Evolutionary conservation across 495 filamentous ascomycete genomes (phyloP).

Genomic region (Lindgomyces ingoldianus): DNA sequence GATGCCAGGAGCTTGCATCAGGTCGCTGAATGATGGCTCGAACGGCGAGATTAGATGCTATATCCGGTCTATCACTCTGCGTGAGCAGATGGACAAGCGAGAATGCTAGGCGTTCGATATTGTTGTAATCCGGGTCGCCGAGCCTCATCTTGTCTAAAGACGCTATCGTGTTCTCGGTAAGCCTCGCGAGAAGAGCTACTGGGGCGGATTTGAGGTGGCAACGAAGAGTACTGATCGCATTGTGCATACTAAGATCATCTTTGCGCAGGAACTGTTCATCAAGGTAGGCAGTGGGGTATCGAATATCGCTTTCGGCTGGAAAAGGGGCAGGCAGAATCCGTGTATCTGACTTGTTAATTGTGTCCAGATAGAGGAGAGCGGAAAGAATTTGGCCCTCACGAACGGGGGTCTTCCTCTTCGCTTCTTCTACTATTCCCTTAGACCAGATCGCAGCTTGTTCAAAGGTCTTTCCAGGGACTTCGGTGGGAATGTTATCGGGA

Average conservation of each 20-base stretch:
- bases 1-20: slow-evolving; percentile 47
- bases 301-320: slow-evolving; percentile 15
- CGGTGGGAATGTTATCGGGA: not conserved
- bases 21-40: slow-evolving; percentile 44
- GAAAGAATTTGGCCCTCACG: slow-evolving; percentile 25
- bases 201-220: slow-evolving; percentile 17
- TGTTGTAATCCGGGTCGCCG: not conserved
- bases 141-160: not conserved
- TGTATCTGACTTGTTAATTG: not conserved
- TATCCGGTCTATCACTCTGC: slow-evolving; percentile 36
- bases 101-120: slow-evolving; percentile 31
- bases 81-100: slow-evolving; percentile 33
- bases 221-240: slow-evolving; percentile 11
- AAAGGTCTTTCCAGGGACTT: not conserved
- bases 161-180: slow-evolving; percentile 10
- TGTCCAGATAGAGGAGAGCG: slow-evolving; percentile 26
- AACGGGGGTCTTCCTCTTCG: not conserved
- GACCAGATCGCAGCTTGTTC: slow-evolving; percentile 12
- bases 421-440: not conserved
- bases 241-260: slow-evolving; percentile 4
- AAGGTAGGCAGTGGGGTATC: slow-evolving; percentile 26
- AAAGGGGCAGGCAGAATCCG: slow-evolving; percentile 15
- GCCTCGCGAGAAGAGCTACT: slow-evolving; percentile 5
- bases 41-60: slow-evolving; percentile 38
- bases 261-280: slow-evolving; percentile 34